Base-by-base conservation (phyloP, 2,329 filamentous ascomycete species). In the Triangularia verruculosa region DNA sequence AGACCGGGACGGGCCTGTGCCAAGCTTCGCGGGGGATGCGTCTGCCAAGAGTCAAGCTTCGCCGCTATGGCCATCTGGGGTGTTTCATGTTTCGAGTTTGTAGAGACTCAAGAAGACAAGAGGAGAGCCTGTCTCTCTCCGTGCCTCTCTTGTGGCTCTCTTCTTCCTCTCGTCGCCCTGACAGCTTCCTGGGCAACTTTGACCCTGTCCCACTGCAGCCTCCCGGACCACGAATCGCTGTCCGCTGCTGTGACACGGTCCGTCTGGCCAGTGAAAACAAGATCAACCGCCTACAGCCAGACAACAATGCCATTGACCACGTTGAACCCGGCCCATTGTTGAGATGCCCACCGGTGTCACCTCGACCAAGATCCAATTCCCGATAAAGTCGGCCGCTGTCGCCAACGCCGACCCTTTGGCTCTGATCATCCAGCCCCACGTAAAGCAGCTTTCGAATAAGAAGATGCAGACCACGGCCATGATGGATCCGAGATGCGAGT, bases 251-350 rank as follows among this genome's bases (percentile, higher is more conserved):
- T 15, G 7, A 54, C 22, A 54, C 22, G 8, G 5, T 25, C 32
- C 4, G 61, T 62, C 25, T 65, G 56, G n/a, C 62, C 73, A 2
- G 74, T 76, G 60, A 88, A 88, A 70, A 89, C 87, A 68, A 75
- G 76, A 69, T 89, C 86, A 83, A 89, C 89, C 71, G 89, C 86
- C 73, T 89, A 86, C 74, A 85, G 83, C 73, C 85, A 87, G 24
- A 86, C 78, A 2, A 75, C 77, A 0, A 85, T 84, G 0, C 86
- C 79, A 72, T 87, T 86, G 68, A 83, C 77, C 67, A 82, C 81
- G 72, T 89, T 89, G 76, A 89, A 86, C 54, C 86, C 80, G 11
- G 86, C 86, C 70, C 6, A 82, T 87, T 60, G 83, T 83, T 64
- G 84, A 76, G 22, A 90, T 83, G 34, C 90, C 80, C 1, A 87